Evolutionary conservation across 768 basidiomycete species (phyloP), one percentile per base, ranked within the genome.

Genomic region (Pholiota molesta): DNA sequence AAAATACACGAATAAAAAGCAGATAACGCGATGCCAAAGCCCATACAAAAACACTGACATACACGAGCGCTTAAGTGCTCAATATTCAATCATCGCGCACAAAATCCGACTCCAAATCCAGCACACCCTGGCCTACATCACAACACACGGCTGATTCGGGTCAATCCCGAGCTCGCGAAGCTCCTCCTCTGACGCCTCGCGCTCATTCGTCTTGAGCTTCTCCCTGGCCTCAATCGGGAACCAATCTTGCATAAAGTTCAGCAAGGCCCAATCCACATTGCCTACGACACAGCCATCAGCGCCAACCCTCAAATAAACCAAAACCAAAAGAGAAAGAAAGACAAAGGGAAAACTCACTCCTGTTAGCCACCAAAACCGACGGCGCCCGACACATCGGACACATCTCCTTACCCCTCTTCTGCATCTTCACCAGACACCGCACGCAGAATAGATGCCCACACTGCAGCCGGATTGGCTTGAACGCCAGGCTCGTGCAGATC

Each of bases 171-270:
- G 68, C 67, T 88, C 89, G 61, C 80, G 75, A 19, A 90, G 70
- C 67, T 92, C 82, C 74, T 97, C 94, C 49, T 81, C 74, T 0
- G 84, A 80, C 0, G 88, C 86, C 72, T 97, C 95, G 52, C 75
- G 78, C 72, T 92, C 88, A 72, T 95, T 95, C 64, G 85, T 81
- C 66, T 81, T 85, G 51, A 86, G 76, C 72, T 97, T 97, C 67
- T 81, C 81, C 61, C 80, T 85, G 16, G 93, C 81, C 71, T 97
- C 96, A 14, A 84, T 70, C 0, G 96, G 94, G 73, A 98, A 98
- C 94, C 94, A 97, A 67, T 91, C 88, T 61, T 89, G 82, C 89
- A 97, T 93, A 67, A 94, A 95, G 65, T 93, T 91, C 51, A 90
- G 77, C 51, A 94, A 71, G 1, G 86, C 91, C 82, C 86, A 86